Evolutionary conservation across 257 asterid species (phyloP), one percentile per base, ranked within the genome.

Genomic region (Solanum rostratum): DNA sequence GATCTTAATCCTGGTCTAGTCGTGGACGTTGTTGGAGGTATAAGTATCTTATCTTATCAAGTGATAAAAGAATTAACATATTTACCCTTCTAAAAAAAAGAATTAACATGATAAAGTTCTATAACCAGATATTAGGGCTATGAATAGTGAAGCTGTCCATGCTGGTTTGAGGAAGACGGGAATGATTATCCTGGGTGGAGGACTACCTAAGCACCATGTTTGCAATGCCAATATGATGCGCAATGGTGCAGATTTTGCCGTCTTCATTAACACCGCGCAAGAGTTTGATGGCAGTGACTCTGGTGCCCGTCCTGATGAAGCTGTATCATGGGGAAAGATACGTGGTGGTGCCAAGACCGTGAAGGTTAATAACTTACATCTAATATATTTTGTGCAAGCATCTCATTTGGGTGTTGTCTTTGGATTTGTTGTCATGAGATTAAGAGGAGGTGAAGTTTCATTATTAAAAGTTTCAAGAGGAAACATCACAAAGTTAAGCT

Each of bases 181-280:
- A 82, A 90, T 95, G 93, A 90, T 96, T 82, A 90, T 95, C 74
- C 95, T 95, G 19, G 99, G 98, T 30, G 99, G 99, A 74, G 99
- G 99, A 80, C 90, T 96, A 68, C 99, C 99, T 33, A 96, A 96
- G 90, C 99, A 96, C 86, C 99, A 96, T 83, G 94, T 96, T 83
- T 93, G 97, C 91, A 95, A 96, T 87, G 98, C 98, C 6, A 96
- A 96, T 88, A 96, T 95, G 99, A 95, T 96, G 97, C 93, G 98
- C 3, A 95, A 95, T 63, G 98, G 99, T 27, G 99, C 99, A 37
- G 97, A 96, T 86, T 96, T 86, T 86, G 99, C 98, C 2, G 94
- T 95, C 53, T 93, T 89, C 57, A 92, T 96, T 29, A 96, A 96
- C 92, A 96, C 98, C 0, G 98, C 98, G 24, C 99, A 96, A 86